Evolutionary conservation across 768 basidiomycete species (phyloP), one percentile per base, ranked within the genome.

Genomic region (Pleurotus giganteus): DNA sequence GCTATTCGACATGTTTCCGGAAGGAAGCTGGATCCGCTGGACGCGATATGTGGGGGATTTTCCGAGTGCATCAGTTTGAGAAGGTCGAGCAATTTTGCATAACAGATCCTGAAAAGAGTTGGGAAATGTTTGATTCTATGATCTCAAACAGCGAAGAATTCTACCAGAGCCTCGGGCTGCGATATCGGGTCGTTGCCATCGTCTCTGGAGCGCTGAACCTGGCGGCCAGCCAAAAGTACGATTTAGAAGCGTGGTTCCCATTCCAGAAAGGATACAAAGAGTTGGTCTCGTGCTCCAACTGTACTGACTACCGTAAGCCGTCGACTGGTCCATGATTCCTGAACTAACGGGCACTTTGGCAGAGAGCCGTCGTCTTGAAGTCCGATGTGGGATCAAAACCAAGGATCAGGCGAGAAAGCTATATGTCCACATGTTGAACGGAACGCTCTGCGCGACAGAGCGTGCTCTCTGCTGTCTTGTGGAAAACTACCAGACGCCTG

Each of bases 41-140:
- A 3, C 88, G 94, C 53, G 97, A 99, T 63, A 98, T 96, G 80
- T 98, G 97, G 94, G 97, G 97, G 55, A 98, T 98, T 72, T 99
- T 99, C 86, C 91, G 97, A 21, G 96, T 99, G 53, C 97, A 99
- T 68, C 97, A 99, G 72, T 99, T 99, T 61, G 97, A 99, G 74
- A 99, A 99, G 77, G 83, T 99, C 50, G 97, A 99, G 69, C 86
- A 98, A 77, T 98, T 98, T 72, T 86, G 89, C 74, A 81, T 99
- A 63, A 98, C 96, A 5, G 89, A 93, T 23, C 95, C 97, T 0
- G 88, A 91, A 61, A 89, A 93, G 68, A 96, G 94, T 66, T 94
- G 95, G 88, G 88, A 85, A 69, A 89, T 87, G 83, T 90, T 98
- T 63, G 90, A 99, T 56, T 74, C 75, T 56, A 99, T 98, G 97